Conservation (phyloP, 306 rosid species). For the Glycine tomentella region DNA sequence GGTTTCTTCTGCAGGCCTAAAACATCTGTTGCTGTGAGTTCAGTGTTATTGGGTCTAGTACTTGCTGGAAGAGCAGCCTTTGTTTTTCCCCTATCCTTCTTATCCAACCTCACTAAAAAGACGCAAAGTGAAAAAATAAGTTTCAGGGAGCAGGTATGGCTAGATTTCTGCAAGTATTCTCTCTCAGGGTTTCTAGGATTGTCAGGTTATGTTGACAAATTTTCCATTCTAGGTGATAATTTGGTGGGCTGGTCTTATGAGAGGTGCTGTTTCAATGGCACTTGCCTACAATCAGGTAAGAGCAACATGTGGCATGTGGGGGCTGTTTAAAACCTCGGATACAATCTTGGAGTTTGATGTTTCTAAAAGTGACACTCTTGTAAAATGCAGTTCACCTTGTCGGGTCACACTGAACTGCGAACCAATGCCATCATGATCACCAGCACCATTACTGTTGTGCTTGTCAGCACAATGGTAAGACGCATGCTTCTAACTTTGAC, state of each 20-base stretch:
- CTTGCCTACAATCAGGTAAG: slow-evolving; percentile 96
- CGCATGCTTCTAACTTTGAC: too few relatives aligned
- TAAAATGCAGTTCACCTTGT: slow-evolving; percentile 81
- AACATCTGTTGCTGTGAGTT: slow-evolving; percentile 83
- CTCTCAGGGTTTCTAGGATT: slow-evolving; percentile 28
- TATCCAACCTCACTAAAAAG: slow-evolving; percentile 78
- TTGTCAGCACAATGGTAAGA: slow-evolving; percentile 87
- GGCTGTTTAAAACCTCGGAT: too few relatives aligned
- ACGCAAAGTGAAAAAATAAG: slow-evolving; percentile 57
- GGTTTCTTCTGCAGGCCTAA: slow-evolving; percentile 73
- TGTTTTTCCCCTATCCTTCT: slow-evolving; percentile 86
- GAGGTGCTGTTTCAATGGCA: slow-evolving; percentile 99
- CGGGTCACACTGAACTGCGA: slow-evolving; percentile 84
- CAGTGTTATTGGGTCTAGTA: slow-evolving; percentile 74
- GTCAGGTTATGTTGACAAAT: slow-evolving; percentile 4
- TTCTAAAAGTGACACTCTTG: slow-evolving; percentile 23
- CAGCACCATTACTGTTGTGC: slow-evolving; percentile 93
- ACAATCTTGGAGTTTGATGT: too few relatives aligned
- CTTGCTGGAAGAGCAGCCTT: slow-evolving; percentile 93
- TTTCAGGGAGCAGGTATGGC: slow-evolving; percentile 77
- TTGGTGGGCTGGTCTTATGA: slow-evolving; percentile 99
- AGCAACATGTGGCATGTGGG: neutral
- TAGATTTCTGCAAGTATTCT: neutral
- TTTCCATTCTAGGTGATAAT: slow-evolving; percentile 62
- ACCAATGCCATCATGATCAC: slow-evolving; percentile 91